Evolutionary conservation across 345 rosid genomes (phyloP).

Genomic region (Erucastrum elatum): DNA sequence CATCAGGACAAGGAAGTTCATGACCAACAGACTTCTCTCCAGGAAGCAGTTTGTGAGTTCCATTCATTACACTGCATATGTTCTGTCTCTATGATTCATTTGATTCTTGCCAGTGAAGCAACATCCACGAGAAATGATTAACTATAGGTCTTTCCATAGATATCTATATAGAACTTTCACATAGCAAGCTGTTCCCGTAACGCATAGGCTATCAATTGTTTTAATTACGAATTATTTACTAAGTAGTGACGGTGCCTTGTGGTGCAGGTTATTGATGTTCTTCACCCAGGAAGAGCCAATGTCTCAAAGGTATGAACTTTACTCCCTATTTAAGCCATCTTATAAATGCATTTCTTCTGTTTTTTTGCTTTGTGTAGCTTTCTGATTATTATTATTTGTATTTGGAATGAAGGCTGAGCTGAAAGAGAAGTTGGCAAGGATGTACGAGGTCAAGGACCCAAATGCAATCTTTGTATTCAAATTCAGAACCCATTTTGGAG

Average conservation of each 20-base stretch:
- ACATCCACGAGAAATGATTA: not conserved
- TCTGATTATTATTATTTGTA: not conserved
- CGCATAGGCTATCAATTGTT: no score
- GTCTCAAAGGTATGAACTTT: constrained; percentile 70
- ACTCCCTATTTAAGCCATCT: not conserved
- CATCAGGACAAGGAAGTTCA: constrained; percentile 84
- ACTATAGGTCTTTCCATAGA: not conserved
- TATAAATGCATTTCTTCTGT: not conserved
- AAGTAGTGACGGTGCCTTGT: not conserved
- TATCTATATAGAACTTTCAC: not conserved
- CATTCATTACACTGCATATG: not conserved
- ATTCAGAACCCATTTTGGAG: constrained; percentile 94
- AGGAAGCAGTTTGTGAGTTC: constrained; percentile 91
- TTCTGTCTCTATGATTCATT: not conserved
- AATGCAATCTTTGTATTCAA: constrained; percentile 90
- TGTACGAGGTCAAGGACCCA: constrained; percentile 87
- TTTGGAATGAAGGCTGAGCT: constrained; percentile 59
- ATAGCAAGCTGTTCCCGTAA: not conserved
- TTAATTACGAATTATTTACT: not conserved
- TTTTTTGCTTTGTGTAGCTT: not conserved
- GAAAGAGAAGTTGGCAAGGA: constrained; percentile 73
- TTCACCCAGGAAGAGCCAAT: constrained; percentile 93
- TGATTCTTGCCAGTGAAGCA: not conserved
- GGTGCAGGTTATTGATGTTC: constrained; percentile 83
- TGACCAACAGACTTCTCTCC: constrained; percentile 95